A percentile compares a stretch with the other conserved stretches of the same genome.
Evolutionary conservation across 169 alveolate genomes (phyloP).

Genomic region (Perkinsus olseni): DNA sequence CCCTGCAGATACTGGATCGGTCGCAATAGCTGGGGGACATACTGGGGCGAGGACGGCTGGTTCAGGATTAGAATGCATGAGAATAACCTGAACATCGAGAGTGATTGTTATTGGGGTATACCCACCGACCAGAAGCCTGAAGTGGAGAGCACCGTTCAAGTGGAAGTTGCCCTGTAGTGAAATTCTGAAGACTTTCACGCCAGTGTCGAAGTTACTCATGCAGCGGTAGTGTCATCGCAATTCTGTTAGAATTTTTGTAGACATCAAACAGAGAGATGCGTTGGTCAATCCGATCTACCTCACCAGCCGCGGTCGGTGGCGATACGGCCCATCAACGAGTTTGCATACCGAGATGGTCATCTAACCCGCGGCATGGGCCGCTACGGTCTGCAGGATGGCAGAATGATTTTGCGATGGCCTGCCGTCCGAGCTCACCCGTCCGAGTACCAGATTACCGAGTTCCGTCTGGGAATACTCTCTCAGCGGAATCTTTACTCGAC

Average conservation of each 20-base stretch:
- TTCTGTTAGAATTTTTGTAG: no score
- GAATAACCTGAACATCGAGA: slow-evolving; percentile 54
- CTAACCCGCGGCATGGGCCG: no score
- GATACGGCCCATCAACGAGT: no score
- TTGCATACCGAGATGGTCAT: no score
- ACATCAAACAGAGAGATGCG: no score
- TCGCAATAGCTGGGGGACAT: slow-evolving; percentile 62
- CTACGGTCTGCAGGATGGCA: no score
- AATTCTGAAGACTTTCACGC: neutral
- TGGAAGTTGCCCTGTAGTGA: neutral
- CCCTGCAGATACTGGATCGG: slow-evolving; percentile 47
- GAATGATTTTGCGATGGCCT: no score
- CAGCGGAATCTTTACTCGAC: neutral
- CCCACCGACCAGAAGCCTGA: slow-evolving; percentile 15
- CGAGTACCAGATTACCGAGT: neutral
- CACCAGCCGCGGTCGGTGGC: no score
- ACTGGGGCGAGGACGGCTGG: slow-evolving; percentile 65
- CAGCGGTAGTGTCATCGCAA: no score
- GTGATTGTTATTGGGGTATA: slow-evolving; percentile 56
- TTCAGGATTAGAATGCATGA: slow-evolving; percentile 54
- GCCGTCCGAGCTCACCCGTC: neutral
- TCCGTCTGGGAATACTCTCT: neutral
- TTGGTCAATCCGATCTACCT: no score
- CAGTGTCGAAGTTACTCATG: no score
- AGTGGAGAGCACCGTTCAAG: neutral